A percentile compares a stretch with the other conserved stretches of the same genome.
Evolutionary conservation across 2,329 filamentous ascomycete species (phyloP).

Genomic region (Arthroderma sp.): DNA sequence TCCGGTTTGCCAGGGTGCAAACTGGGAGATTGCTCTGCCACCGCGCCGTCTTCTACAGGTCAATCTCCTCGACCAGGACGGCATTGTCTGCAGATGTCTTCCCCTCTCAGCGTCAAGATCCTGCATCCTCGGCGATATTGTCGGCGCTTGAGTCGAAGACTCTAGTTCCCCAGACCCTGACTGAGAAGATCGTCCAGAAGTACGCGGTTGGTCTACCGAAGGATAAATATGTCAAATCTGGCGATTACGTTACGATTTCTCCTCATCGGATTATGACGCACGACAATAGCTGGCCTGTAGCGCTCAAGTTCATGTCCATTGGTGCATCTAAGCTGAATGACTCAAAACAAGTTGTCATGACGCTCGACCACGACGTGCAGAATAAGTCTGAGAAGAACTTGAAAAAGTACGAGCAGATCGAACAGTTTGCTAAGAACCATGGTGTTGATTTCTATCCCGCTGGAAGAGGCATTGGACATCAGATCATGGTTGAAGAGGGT

Average conservation of each 20-base stretch:
- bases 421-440: slow-evolving; percentile 67
- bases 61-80: slow-evolving; percentile 7
- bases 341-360: slow-evolving; percentile 63
- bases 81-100: slow-evolving; percentile 8
- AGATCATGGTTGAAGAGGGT: slow-evolving; percentile 61
- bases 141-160: slow-evolving; percentile 10
- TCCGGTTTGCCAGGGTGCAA: slow-evolving; percentile 1
- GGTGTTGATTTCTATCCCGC: slow-evolving; percentile 66
- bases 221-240: slow-evolving; percentile 61
- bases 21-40: slow-evolving; percentile 1
- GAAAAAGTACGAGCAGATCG: slow-evolving; percentile 69
- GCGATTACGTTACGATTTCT: slow-evolving; percentile 70
- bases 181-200: slow-evolving; percentile 81
- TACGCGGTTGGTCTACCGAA: slow-evolving; percentile 63
- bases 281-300: slow-evolving; percentile 68
- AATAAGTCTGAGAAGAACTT: slow-evolving; percentile 67
- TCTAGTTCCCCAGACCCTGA: slow-evolving; percentile 59
- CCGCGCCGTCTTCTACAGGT: neutral
- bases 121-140: slow-evolving; percentile 9
- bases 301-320: slow-evolving; percentile 69
- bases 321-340: slow-evolving; percentile 63
- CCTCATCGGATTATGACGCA: slow-evolving; percentile 74
- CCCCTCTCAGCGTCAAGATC: slow-evolving; percentile 11
- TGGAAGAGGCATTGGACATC: slow-evolving; percentile 74
- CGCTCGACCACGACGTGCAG: slow-evolving; percentile 79